Conservation (phyloP, 805 yeast genomes). For the Metschnikowia rubicola region DNA sequence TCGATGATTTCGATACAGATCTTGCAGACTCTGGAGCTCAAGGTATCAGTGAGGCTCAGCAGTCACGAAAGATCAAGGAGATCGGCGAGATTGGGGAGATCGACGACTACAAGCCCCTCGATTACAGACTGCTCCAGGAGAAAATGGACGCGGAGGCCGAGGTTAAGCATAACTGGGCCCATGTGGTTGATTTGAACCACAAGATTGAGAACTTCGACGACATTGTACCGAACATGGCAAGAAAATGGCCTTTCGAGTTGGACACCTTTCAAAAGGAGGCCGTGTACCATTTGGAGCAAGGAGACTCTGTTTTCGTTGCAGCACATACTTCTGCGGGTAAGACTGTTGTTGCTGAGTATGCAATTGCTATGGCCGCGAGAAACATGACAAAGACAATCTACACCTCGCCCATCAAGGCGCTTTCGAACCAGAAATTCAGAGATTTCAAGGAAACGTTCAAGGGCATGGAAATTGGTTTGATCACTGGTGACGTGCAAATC, state of each 20-base stretch:
- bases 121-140: constrained; percentile 25
- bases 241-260: constrained; percentile 90
- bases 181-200: constrained; percentile 83
- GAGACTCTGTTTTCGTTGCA: constrained; percentile 97
- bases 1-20: background rate
- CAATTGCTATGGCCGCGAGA: constrained; percentile 92
- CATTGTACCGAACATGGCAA: constrained; percentile 88
- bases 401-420: constrained; percentile 91
- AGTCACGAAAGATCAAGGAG: constrained; percentile 1
- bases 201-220: constrained; percentile 80
- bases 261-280: constrained; percentile 98
- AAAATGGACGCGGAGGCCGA: constrained; percentile 24
- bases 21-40: background rate
- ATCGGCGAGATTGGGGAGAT: constrained; percentile 35
- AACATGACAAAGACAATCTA: constrained; percentile 97
- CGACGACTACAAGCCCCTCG: constrained; percentile 40
- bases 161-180: constrained; percentile 80
- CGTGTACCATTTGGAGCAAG: constrained; percentile 91
- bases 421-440: constrained; percentile 85
- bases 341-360: constrained; percentile 97
- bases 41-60: background rate
- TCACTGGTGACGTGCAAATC: constrained; percentile 97
- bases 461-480: constrained; percentile 84
- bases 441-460: constrained; percentile 79
- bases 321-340: constrained; percentile 99